Evolutionary conservation across 2,329 filamentous ascomycete species (phyloP), one percentile per base, ranked within the genome.

Genomic region (Acrodontium crateriforme): DNA sequence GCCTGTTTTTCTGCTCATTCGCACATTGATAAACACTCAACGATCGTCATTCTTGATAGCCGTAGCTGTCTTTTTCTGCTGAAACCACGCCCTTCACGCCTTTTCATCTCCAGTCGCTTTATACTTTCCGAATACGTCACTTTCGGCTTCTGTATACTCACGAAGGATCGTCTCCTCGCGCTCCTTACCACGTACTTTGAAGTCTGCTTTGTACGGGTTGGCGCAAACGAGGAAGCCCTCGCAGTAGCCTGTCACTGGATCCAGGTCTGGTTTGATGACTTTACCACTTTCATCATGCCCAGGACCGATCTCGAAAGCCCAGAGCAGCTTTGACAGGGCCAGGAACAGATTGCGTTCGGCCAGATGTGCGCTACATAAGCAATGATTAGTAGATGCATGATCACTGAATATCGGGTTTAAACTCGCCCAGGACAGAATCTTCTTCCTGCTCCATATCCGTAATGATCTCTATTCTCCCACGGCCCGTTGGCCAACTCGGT

Each of bases 341-440:
- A 51, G 40, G 36, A 49, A 59, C 22, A 71, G 51, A 0, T 59
- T 68, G 0, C 64, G 58, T 65, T 36, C 33, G 2, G 42, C 46
- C 1, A 72, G 55, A 28, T 72, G 65, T 37, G 66, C 58, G 0
- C n/a, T n/a, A n/a, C n/a, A n/a, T n/a, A n/a, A n/a, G n/a, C n/a
- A n/a, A n/a, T n/a, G n/a, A n/a, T n/a, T n/a, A n/a, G n/a, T n/a
- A n/a, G n/a, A n/a, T n/a, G n/a, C n/a, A n/a, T n/a, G n/a, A n/a
- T n/a, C n/a, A n/a, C n/a, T n/a, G n/a, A n/a, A n/a, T n/a, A n/a
- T n/a, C n/a, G n/a, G n/a, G n/a, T n/a, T n/a, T n/a, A n/a, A n/a
- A n/a, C n/a, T n/a, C n/a, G n/a, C n/a, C 65, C 64, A 2, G 56
- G 54, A 34, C 64, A 68, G 16, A 60, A 54, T 5, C 64, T 52